phyloP scores from a whole-genome alignment of 805 yeast genomes.

The Suhomyces sp. region DNA sequence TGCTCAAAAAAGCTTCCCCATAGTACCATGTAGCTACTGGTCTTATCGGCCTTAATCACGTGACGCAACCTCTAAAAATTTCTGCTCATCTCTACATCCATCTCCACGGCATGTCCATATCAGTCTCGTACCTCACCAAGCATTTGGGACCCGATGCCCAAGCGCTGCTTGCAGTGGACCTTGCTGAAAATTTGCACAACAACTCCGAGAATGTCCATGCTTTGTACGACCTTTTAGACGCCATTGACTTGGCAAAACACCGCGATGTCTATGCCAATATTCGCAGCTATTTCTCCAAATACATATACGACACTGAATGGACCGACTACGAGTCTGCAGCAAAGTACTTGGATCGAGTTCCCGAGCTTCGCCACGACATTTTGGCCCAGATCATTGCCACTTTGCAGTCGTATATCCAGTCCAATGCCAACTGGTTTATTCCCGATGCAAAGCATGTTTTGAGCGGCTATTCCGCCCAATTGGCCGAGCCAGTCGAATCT shows the following conservation, averaged over 20 bases:
- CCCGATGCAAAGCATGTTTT: conserved; percentile 11
- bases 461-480: background rate
- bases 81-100: background rate
- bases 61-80: background rate
- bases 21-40: too few relatives aligned
- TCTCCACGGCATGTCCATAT: conserved; percentile 4
- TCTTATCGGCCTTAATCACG: background rate
- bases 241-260: conserved; percentile 11
- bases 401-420: conserved; percentile 7
- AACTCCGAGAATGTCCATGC: conserved; percentile 15
- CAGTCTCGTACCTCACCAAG: conserved; percentile 21
- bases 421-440: conserved; percentile 14
- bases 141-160: conserved; percentile 20
- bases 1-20: too few relatives aligned
- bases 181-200: conserved; percentile 15
- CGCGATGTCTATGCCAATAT: conserved; percentile 6
- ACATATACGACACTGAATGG: conserved; percentile 1
- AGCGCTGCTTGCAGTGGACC: conserved; percentile 17
- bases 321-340: conserved; percentile 11
- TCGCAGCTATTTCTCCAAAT: conserved; percentile 1
- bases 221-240: conserved; percentile 26
- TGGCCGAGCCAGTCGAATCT: background rate
- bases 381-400: background rate
- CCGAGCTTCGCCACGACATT: conserved; percentile 14
- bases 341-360: conserved; percentile 13